Conservation (phyloP, 805 yeast genomes). For the Nakazawaea ernobii region DNA sequence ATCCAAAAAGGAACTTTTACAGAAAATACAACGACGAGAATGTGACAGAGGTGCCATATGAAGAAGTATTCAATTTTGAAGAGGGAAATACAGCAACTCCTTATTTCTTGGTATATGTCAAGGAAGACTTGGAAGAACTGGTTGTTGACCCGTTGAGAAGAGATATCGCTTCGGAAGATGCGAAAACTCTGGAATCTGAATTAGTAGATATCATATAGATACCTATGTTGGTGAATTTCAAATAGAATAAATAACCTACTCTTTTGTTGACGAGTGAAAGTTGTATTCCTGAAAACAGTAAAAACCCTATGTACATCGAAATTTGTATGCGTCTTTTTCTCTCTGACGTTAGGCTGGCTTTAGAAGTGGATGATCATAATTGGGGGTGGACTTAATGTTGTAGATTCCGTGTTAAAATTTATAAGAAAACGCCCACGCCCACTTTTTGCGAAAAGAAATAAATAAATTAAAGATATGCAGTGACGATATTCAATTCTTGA, state of each 20-base stretch:
- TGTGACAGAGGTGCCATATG: slow-evolving; percentile 73
- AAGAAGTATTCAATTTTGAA: slow-evolving; percentile 61
- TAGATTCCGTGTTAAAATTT: no score
- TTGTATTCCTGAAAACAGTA: no score
- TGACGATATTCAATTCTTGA: not conserved
- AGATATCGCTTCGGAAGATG: slow-evolving; percentile 18
- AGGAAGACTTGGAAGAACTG: slow-evolving; percentile 47
- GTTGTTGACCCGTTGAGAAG: slow-evolving; percentile 66
- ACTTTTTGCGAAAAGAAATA: not conserved
- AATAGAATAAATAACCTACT: no score
- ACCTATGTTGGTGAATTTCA: no score
- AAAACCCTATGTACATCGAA: no score
- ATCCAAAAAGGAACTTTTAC: slow-evolving; percentile 59
- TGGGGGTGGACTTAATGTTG: no score
- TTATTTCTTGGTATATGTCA: slow-evolving; percentile 80
- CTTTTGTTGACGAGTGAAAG: no score
- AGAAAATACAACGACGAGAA: slow-evolving; percentile 91
- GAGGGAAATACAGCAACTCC: slow-evolving; percentile 87
- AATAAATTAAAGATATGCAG: no score
- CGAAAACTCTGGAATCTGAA: not conserved
- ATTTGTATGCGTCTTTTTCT: no score
- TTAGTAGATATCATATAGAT: no score
- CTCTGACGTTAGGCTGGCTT: no score
- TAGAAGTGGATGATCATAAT: no score
- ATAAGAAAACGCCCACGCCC: not conserved